Evolutionary conservation across 805 yeast species (phyloP), one percentile per base, ranked within the genome.

Genomic region (Sungouiozyma intestinalis): DNA sequence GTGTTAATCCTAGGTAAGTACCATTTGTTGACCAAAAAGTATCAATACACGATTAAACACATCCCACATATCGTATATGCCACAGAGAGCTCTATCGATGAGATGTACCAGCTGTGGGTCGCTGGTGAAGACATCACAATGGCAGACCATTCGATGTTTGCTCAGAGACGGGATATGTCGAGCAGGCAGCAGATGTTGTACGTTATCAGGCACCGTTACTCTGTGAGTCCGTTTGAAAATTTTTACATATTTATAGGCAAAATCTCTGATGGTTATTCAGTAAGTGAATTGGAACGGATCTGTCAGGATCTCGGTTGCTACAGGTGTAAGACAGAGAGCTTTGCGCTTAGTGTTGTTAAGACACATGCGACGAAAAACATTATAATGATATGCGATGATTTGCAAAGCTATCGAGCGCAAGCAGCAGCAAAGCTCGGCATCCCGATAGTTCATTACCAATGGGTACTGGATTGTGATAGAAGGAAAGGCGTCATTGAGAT

Each of bases 1-100:
- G 73, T 73, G 34, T 58, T 82, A 19, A 66, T 82, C 4, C 79
- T 80, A 24, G 86, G 85, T 1, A 68, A 67, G 34, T 20, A 36
- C 13, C 62, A 73, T 21, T 62, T 44, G 4, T 46, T 48, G 18
- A 53, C 65, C 14, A 48, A 50, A 36, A 60, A 60, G 34, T 60
- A 55, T 39, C 48, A 51, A 33, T 60, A 51, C 36, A 55, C 58
- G 16, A 58, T 53, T 2, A 52, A 52, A 37, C 41, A 50, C 35
- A 53, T 63, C 33, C 48, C 45, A 15, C 63, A 60, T 49, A 52
- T 60, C 8, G 51, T 53, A 1, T 51, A 58, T 33, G 39, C 58
- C 9, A 46, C 48, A 20, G 35, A 44, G 18, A 45, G 42, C 0
- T 42, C 49, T 17, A 38, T 60, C 5, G 50, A 50, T 13, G 36